These are phyloP conservation scores for Didymella arachidicola DNA, from an alignment of 2,329 filamentous ascomycete species.

Conservation along the genomic window DNA sequence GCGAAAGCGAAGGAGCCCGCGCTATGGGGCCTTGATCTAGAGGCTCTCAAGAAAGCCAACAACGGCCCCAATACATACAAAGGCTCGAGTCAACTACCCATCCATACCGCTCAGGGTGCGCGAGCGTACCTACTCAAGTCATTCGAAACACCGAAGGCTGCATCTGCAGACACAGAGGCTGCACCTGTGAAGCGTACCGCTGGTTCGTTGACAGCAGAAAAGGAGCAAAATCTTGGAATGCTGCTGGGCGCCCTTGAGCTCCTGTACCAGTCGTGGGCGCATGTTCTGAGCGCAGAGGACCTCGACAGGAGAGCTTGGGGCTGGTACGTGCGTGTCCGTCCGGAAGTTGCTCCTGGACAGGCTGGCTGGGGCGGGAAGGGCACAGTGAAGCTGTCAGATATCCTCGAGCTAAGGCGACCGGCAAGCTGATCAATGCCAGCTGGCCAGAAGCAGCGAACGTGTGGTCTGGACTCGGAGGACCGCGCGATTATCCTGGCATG, in stretches of 20 bases:
- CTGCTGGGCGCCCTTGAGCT: constrained; percentile 75
- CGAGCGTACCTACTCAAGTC: constrained; percentile 64
- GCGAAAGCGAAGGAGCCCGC: constrained; percentile 53
- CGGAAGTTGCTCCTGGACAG: constrained; percentile 75
- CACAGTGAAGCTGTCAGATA: constrained; percentile 68
- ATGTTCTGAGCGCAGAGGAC: constrained; percentile 68
- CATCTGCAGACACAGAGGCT: constrained; percentile 24
- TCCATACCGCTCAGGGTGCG: constrained; percentile 77
- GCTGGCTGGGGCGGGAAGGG: constrained; percentile 87
- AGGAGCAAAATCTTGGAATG: constrained; percentile 72
- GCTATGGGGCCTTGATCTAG: constrained; percentile 66
- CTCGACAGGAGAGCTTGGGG: constrained; percentile 79
- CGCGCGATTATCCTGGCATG: not conserved
- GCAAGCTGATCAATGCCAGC: not conserved
- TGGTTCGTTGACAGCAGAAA: constrained; percentile 65
- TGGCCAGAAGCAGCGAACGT: not conserved
- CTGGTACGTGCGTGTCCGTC: constrained; percentile 81
- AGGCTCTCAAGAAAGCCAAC: constrained; percentile 61
- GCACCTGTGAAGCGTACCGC: constrained; percentile 55
- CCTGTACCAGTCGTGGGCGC: constrained; percentile 76
- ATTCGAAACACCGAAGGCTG: constrained; percentile 61
- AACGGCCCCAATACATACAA: constrained; percentile 28
- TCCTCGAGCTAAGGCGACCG: constrained; percentile 53
- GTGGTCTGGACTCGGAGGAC: not conserved
- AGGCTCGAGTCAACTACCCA: constrained; percentile 65